Percentiles rank a stretch among this genome's conserved stretches.
These are phyloP conservation scores for Vaccinium darrowii DNA, from an alignment of 148 eudicot species.

Conservation along the genomic window DNA sequence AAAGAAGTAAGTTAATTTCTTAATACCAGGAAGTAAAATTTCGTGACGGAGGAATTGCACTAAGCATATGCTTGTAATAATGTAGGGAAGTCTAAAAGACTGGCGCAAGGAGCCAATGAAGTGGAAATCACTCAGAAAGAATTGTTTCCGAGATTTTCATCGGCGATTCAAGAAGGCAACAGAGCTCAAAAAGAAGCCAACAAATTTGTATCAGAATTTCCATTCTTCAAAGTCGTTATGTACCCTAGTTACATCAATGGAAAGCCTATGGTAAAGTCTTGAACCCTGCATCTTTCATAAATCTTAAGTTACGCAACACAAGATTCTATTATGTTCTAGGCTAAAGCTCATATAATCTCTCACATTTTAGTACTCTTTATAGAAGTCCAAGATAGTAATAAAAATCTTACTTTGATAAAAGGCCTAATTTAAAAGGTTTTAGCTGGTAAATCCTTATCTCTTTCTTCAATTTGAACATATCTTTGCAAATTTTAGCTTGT, in stretches of 20 bases:
- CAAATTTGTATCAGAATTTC: not conserved
- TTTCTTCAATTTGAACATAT: not conserved
- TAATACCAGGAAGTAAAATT: too few species aligned
- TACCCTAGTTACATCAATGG: not conserved
- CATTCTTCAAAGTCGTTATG: slow-evolving; percentile 18
- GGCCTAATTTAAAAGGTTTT: not conserved
- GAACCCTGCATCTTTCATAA: not conserved
- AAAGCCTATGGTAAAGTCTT: slow-evolving; percentile 12
- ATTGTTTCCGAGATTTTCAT: not conserved
- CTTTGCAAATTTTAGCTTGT: not conserved
- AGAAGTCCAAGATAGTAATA: not conserved
- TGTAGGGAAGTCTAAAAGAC: slow-evolving; percentile 9
- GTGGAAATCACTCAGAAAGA: not conserved
- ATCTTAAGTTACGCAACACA: not conserved
- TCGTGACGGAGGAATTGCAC: too few species aligned
- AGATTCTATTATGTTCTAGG: not conserved
- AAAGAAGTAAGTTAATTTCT: too few species aligned
- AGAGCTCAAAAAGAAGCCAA: slow-evolving; percentile 5
- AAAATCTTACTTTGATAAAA: not conserved
- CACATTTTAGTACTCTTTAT: not conserved
- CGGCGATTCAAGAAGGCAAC: not conserved
- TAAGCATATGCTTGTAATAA: not conserved
- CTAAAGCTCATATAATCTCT: not conserved
- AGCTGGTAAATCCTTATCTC: not conserved
- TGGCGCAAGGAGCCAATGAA: not conserved